Evolutionary conservation across 2,329 filamentous ascomycete species (phyloP).

Genomic region (Hypomyces rosellus): DNA sequence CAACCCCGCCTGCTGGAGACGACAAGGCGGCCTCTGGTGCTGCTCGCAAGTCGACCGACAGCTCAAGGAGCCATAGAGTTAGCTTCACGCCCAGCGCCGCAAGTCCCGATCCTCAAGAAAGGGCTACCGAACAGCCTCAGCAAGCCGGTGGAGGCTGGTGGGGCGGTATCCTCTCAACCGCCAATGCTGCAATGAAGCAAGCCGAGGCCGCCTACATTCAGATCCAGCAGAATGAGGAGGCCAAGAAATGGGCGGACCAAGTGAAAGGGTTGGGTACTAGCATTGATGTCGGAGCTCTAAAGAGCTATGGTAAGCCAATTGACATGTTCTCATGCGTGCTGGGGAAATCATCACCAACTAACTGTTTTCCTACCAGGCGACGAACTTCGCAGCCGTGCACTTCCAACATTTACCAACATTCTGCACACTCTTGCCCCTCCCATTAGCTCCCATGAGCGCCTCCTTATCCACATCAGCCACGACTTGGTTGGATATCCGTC

Average conservation of each 20-base stretch:
- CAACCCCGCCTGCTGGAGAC: slow-evolving; percentile 53
- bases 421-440: slow-evolving; percentile 92
- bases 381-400: slow-evolving; percentile 75
- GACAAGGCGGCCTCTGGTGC: slow-evolving; percentile 46
- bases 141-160: slow-evolving; percentile 70
- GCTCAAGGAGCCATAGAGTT: slow-evolving; percentile 62
- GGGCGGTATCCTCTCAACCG: slow-evolving; percentile 79
- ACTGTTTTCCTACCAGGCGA: slow-evolving; percentile 53
- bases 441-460: slow-evolving; percentile 92
- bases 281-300: slow-evolving; percentile 69
- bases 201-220: slow-evolving; percentile 91
- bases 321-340: background rate
- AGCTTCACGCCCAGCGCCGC: slow-evolving; percentile 61
- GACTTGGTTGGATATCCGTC: slow-evolving; percentile 92
- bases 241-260: slow-evolving; percentile 92
- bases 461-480: slow-evolving; percentile 96
- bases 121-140: slow-evolving; percentile 15
- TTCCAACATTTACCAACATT: slow-evolving; percentile 92
- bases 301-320: slow-evolving; percentile 32
- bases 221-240: slow-evolving; percentile 93
- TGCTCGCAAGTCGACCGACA: slow-evolving; percentile 70
- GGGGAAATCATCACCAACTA: background rate
- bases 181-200: slow-evolving; percentile 81
- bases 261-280: slow-evolving; percentile 56
- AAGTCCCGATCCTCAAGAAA: background rate